Base-by-base conservation (phyloP, 192 early-diverging fungal species). In the Chytriomyces sp. region DNA sequence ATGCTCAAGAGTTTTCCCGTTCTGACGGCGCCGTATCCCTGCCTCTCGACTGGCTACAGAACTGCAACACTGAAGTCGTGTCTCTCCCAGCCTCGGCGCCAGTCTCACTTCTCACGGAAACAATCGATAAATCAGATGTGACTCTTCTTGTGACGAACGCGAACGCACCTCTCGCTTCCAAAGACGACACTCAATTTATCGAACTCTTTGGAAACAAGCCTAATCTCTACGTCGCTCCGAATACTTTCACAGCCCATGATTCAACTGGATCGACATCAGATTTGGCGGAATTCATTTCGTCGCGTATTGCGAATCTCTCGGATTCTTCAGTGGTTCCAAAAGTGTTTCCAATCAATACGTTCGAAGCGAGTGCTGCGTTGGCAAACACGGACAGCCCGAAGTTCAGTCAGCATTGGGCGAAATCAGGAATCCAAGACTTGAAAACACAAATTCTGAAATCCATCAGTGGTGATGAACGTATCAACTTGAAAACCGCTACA, bases 81-180 rank as follows among this genome's bases (percentile, higher is more conserved):
- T 6, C 61, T 23, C 16, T 74, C 11, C 78, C 63, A 16, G 11
- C 35, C 45, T 46, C 49, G 13, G 53, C 71, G 28, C 35, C 70
- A 23, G 16, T n/a, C 62, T 20, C 47, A 28, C 3, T 35, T 44
- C n/a, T 77, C 20, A 66, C 73, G 5, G 77, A 82, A 35, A 48
- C 75, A 1, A 57, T 85, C 5, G 49, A 72, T 50, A 45, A 61
- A 18, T 76, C 79, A 45, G 84, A 85, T 64, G 62, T 85, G 18
- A 65, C 80, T 61, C 66, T 85, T 43, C 72, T 82, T 18, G 79
- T 81, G 9, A 85, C 84, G 20, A 48, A 65, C 45, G 73, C 77
- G 5, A 26, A 18, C 10, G 9, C 67, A 8, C 77, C 78, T 0
- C 57, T 85, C 5, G 66, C 61, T 5, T 47, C 72, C 26, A 24